Conservation (phyloP, 78 protist species). For the Dictyostelium brefeldianum region DNA sequence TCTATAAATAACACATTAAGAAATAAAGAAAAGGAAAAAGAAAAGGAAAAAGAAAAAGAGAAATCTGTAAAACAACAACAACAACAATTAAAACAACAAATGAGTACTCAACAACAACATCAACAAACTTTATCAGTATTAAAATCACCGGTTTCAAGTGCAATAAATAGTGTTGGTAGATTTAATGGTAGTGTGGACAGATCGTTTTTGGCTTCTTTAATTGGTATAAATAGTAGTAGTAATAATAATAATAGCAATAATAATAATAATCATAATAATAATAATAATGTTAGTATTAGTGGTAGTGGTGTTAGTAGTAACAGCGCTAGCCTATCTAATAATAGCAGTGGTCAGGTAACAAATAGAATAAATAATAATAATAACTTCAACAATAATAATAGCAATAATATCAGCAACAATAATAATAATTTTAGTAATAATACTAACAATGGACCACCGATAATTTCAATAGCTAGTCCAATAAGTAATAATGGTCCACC, state of each 20-base stretch:
- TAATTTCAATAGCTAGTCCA: too few species aligned
- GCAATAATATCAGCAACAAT: neutral
- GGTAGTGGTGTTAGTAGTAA: too few species aligned
- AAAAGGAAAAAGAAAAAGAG: constrained; percentile 52
- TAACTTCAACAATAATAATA: neutral
- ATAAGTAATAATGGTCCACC: neutral
- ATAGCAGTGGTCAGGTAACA: too few species aligned
- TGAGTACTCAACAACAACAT: neutral
- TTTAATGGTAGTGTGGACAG: constrained; percentile 74
- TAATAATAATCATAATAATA: neutral
- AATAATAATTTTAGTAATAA: too few species aligned
- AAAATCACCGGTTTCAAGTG: neutral
- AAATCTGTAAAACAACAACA: neutral
- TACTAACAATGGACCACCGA: too few species aligned
- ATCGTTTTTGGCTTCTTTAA: constrained; percentile 54
- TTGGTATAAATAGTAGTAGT: constrained; percentile 11
- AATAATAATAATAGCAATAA: neutral
- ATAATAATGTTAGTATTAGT: neutral
- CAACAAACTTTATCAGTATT: neutral
- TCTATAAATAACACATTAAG: constrained; percentile 56
- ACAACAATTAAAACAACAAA: neutral
- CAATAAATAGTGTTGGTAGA: neutral
- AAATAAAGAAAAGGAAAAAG: constrained; percentile 73
- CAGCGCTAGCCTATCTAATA: too few species aligned
- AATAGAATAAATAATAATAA: too few species aligned